Percentiles rank a stretch among this genome's conserved stretches.
Evolutionary conservation across 345 rosid species (phyloP).

Genomic region (Salix exigua): DNA sequence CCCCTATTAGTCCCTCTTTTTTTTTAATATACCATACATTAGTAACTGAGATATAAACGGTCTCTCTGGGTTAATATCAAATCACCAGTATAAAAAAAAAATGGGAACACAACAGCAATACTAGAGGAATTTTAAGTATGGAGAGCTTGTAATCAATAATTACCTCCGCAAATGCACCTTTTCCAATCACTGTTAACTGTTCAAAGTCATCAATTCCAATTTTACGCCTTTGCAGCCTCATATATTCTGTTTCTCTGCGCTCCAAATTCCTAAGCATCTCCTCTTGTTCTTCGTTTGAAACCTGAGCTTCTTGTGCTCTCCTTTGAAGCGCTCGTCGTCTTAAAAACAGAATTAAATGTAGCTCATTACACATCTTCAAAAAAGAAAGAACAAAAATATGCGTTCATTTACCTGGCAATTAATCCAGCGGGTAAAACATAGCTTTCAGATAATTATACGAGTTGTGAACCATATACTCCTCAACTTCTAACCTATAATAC

Average conservation of each 20-base stretch:
- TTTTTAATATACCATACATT: not conserved
- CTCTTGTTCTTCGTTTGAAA: conserved; percentile 79
- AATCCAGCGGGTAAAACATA: not conserved
- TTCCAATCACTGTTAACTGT: conserved; percentile 77
- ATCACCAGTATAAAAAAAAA: not conserved
- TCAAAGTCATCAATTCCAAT: conserved; percentile 94
- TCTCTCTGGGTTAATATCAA: not conserved
- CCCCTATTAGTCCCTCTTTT: not conserved
- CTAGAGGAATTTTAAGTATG: not conserved
- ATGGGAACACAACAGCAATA: not conserved
- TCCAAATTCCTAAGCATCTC: conserved; percentile 87
- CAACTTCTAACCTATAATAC: not conserved
- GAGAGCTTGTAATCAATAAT: not conserved
- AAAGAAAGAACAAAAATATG: not conserved
- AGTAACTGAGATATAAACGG: not conserved
- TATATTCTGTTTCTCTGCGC: conserved; percentile 82
- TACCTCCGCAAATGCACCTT: conserved; percentile 99
- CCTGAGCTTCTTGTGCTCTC: conserved; percentile 80
- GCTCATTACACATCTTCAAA: not conserved
- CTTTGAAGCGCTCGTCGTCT: conserved; percentile 79
- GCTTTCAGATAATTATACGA: not conserved
- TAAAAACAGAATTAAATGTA: conserved; percentile 12
- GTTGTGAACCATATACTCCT: not conserved
- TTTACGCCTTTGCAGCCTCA: conserved; percentile 95
- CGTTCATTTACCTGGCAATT: not conserved